Conservation (phyloP, 352 stramenopile species). For the Plasmopara viticola region DNA sequence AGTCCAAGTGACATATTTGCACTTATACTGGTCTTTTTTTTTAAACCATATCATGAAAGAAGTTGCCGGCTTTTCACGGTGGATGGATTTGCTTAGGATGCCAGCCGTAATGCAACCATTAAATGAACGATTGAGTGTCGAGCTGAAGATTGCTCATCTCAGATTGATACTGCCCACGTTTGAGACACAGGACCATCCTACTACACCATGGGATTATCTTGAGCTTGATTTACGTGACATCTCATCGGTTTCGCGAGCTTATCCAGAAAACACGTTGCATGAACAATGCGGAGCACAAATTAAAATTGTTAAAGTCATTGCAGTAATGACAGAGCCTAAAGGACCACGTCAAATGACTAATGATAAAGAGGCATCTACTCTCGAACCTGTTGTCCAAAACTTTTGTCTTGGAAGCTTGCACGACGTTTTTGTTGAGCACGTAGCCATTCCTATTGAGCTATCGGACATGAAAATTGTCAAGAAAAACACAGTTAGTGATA, state of each 20-base stretch:
- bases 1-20: conserved; percentile 58
- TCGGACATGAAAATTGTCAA: conserved; percentile 20
- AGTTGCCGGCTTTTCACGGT: conserved; percentile 60
- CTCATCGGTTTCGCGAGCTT: conserved; percentile 36
- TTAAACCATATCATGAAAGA: conserved; percentile 49
- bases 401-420: conserved; percentile 15
- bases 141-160: conserved; percentile 34
- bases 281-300: conserved; percentile 51
- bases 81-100: conserved; percentile 46
- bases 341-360: conserved; percentile 1
- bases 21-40: conserved; percentile 39
- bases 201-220: conserved; percentile 45
- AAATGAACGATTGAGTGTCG: conserved; percentile 52
- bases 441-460: conserved; percentile 29
- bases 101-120: conserved; percentile 21
- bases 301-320: conserved; percentile 33
- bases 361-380: background rate
- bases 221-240: conserved; percentile 43
- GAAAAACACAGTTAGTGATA: background rate
- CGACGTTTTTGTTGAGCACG: conserved; percentile 44
- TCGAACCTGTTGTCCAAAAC: background rate
- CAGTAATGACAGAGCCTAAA: conserved; percentile 20
- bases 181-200: conserved; percentile 28
- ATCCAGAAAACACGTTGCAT: conserved; percentile 28
- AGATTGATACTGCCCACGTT: conserved; percentile 43